Conservation (phyloP, 805 yeast species). For the Candida parachauliodes region DNA sequence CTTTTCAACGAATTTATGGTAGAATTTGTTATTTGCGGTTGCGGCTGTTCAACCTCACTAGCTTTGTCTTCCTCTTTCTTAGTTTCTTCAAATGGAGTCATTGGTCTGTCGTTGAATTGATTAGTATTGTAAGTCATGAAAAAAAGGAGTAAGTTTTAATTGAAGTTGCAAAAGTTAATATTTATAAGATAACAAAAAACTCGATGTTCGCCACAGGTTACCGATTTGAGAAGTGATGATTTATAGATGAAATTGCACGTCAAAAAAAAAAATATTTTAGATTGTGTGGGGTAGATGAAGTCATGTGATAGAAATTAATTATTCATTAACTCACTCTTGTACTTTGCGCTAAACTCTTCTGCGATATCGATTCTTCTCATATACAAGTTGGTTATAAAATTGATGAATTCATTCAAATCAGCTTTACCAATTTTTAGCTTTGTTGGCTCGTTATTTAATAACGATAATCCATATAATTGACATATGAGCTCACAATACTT, state of each 20-base stretch:
- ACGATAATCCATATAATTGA: conserved; percentile 3
- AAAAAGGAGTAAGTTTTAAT: neutral
- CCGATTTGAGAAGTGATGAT: too few species aligned
- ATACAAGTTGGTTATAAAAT: conserved; percentile 1
- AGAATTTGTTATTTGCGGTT: neutral
- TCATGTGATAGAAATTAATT: neutral
- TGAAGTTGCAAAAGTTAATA: neutral
- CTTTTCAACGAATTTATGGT: conserved; percentile 9
- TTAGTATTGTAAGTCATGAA: conserved; percentile 5
- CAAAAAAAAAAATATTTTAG: too few species aligned
- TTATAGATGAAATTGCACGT: too few species aligned
- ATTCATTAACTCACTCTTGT: conserved; percentile 1
- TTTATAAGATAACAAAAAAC: too few species aligned
- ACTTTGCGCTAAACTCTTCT: neutral
- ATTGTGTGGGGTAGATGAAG: too few species aligned
- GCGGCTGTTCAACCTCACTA: too few species aligned
- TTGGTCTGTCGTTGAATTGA: conserved; percentile 7
- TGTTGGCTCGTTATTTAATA: neutral
- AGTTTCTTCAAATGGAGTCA: conserved; percentile 5
- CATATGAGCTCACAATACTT: conserved; percentile 3
- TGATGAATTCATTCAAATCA: conserved; percentile 1
- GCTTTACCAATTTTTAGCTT: neutral
- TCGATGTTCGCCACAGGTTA: too few species aligned
- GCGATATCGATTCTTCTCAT: conserved; percentile 4
- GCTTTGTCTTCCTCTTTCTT: neutral